A percentile compares a stretch with the other conserved stretches of the same genome.
phyloP scores from a whole-genome alignment of 2,329 filamentous ascomycete species.

The Chaetomiaceae sp. region DNA sequence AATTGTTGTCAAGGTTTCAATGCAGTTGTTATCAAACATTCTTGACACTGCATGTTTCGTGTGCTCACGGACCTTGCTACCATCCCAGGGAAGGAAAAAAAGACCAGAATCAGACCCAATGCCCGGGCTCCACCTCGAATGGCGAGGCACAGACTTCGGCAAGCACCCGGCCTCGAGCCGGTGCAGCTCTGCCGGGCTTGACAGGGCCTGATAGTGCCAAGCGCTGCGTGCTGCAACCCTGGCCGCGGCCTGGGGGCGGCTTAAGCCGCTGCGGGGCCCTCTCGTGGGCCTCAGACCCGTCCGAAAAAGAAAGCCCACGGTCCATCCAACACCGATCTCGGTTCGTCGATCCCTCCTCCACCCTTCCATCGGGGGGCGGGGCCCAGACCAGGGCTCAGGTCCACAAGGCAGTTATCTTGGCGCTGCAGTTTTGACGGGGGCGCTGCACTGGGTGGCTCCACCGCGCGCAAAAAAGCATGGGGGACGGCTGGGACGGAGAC shows the following conservation, averaged over 20 bases:
- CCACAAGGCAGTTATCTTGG: background rate
- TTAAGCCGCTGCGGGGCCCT: slow-evolving; percentile 17
- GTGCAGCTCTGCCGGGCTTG: slow-evolving; percentile 4
- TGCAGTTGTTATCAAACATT: too few species aligned
- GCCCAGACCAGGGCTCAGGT: too few species aligned
- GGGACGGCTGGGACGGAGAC: too few species aligned
- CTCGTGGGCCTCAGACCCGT: too few species aligned
- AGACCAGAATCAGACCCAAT: too few species aligned
- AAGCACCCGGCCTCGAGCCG: too few species aligned
- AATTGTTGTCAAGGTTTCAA: too few species aligned
- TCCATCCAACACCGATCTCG: background rate
- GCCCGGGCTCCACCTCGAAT: background rate
- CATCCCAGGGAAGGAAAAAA: too few species aligned
- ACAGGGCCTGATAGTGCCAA: slow-evolving; percentile 12
- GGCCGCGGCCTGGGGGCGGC: slow-evolving; percentile 16
- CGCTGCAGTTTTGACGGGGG: background rate
- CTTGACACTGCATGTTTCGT: too few species aligned
- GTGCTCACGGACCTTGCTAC: too few species aligned
- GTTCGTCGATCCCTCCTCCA: background rate
- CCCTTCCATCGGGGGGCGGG: too few species aligned
- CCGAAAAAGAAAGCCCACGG: too few species aligned
- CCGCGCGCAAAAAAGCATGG: slow-evolving; percentile 16
- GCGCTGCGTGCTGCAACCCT: background rate
- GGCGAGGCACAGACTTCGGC: background rate
- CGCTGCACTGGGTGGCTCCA: slow-evolving; percentile 1